These are phyloP conservation scores for Nyssa sinensis DNA, from an alignment of 148 eudicot genomes.

Conservation along the genomic window DNA sequence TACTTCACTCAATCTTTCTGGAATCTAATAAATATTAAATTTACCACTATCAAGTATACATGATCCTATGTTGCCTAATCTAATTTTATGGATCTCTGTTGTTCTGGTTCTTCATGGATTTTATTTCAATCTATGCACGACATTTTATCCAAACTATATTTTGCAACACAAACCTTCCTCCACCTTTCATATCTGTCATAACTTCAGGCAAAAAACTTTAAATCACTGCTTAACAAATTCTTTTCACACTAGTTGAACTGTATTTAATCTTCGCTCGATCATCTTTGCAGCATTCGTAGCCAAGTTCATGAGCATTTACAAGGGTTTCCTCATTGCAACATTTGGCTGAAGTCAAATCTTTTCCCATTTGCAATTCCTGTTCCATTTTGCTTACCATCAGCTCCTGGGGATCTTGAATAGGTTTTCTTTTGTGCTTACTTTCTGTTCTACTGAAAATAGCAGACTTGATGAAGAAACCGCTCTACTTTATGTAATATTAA, in stretches of 20 bases:
- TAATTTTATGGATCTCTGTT: neutral
- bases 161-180: too few species aligned
- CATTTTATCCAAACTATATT: neutral
- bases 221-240: too few species aligned
- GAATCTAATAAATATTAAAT: neutral
- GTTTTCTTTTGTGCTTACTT: neutral
- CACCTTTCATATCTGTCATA: too few species aligned
- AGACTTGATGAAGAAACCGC: neutral
- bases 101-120: neutral
- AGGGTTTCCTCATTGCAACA: conserved; percentile 80
- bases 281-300: conserved; percentile 81
- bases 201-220: too few species aligned
- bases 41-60: neutral
- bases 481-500: neutral
- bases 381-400: conserved; percentile 4
- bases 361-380: neutral
- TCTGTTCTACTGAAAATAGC: neutral
- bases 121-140: neutral
- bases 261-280: neutral
- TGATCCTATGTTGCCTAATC: neutral
- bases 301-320: conserved; percentile 96
- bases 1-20: conserved; percentile 19
- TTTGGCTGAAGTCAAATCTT: conserved; percentile 53
- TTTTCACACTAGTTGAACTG: too few species aligned
- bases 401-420: neutral